Percentiles rank a stretch among this genome's conserved stretches.
Evolutionary conservation across 805 yeast species (phyloP).

Genomic region (Candida ponderosae): DNA sequence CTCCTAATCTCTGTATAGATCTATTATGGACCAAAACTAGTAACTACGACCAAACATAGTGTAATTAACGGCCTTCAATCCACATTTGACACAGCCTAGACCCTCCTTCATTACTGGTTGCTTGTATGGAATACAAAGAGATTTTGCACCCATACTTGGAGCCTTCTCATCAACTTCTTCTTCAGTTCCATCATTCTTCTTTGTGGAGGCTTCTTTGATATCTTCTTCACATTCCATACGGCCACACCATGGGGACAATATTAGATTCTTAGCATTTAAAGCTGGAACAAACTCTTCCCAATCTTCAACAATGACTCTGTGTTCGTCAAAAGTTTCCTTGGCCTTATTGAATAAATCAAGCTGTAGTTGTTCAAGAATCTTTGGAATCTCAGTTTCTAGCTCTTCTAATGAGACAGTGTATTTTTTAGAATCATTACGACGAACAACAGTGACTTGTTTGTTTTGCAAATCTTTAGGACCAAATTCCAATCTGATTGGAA

Average conservation of each 20-base stretch:
- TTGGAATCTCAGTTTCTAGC: constrained; percentile 60
- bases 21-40: constrained; percentile 26
- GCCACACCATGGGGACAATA: constrained; percentile 98
- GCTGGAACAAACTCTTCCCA: constrained; percentile 93
- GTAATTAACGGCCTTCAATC: constrained; percentile 64
- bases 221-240: constrained; percentile 90
- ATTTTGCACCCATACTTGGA: constrained; percentile 99
- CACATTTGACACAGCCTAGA: constrained; percentile 86
- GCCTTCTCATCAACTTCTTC: constrained; percentile 91
- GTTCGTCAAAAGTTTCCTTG: constrained; percentile 73
- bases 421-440: constrained; percentile 87
- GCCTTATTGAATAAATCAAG: constrained; percentile 67
- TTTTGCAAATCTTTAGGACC: constrained; percentile 93
- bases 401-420: constrained; percentile 55
- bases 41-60: constrained; percentile 98
- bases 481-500: constrained; percentile 86
- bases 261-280: constrained; percentile 83
- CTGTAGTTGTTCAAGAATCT: constrained; percentile 78
- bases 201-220: constrained; percentile 82
- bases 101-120: constrained; percentile 78
- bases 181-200: constrained; percentile 73
- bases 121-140: constrained; percentile 90
- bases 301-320: constrained; percentile 71
- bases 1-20: too few relatives aligned
- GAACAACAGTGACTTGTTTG: constrained; percentile 76